Evolutionary conservation across 805 yeast genomes (phyloP).

Genomic region (Starmera quercuum): DNA sequence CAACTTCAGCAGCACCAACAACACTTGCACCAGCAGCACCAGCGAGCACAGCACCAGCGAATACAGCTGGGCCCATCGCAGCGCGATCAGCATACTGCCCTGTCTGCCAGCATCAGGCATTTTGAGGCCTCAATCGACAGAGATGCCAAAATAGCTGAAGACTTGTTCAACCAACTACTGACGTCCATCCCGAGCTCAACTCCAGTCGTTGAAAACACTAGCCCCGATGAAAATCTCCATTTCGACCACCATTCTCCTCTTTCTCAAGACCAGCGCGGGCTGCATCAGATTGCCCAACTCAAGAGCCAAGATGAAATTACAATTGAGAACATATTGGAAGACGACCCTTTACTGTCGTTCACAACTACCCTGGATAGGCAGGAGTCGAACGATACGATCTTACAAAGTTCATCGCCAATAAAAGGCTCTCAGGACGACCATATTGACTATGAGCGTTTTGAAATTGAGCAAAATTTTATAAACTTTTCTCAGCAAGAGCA

Average conservation of each 20-base stretch:
- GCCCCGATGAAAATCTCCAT: neutral
- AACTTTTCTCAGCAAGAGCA: slow-evolving; percentile 9
- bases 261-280: slow-evolving; percentile 1
- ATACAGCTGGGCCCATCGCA: neutral
- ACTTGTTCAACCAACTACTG: neutral
- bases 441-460: slow-evolving; percentile 9
- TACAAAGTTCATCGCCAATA: slow-evolving; percentile 15
- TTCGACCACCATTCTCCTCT: neutral
- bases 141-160: neutral
- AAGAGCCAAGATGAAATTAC: slow-evolving; percentile 10
- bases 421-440: slow-evolving; percentile 9
- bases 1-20: slow-evolving; percentile 3
- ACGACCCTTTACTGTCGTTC: slow-evolving; percentile 19
- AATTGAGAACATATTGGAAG: slow-evolving; percentile 17
- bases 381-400: slow-evolving; percentile 20
- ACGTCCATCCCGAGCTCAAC: neutral
- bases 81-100: neutral
- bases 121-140: neutral
- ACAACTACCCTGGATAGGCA: slow-evolving; percentile 19
- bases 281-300: slow-evolving; percentile 4
- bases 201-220: neutral
- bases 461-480: slow-evolving; percentile 6
- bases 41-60: neutral
- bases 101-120: neutral
- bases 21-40: neutral